phyloP scores from a whole-genome alignment of 2,329 filamentous ascomycete species.

The Septoria linicola region DNA sequence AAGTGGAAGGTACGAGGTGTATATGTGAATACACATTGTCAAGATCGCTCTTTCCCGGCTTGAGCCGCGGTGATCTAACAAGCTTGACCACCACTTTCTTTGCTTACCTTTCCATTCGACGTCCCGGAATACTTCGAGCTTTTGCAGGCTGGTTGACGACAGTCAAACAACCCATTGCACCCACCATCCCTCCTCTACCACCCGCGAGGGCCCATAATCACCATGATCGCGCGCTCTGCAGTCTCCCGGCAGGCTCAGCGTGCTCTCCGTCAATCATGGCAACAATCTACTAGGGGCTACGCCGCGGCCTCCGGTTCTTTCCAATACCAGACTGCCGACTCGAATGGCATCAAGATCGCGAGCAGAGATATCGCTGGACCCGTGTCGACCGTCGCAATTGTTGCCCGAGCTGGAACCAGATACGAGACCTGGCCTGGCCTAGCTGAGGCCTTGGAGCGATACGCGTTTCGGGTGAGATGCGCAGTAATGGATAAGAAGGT shows the following conservation, averaged over 20 bases:
- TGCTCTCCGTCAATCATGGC: constrained; percentile 60
- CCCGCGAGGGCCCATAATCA: constrained; percentile 31
- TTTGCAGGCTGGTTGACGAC: constrained; percentile 5
- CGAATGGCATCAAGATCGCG: constrained; percentile 86
- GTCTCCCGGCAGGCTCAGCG: constrained; percentile 64
- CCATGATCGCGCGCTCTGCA: constrained; percentile 67
- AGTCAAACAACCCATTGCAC: constrained; percentile 21
- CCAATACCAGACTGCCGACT: constrained; percentile 83
- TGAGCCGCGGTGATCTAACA: too few relatives aligned
- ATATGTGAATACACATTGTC: too few relatives aligned
- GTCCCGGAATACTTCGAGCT: constrained; percentile 16
- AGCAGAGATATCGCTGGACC: constrained; percentile 85
- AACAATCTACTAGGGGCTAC: constrained; percentile 59
- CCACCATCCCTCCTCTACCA: constrained; percentile 20
- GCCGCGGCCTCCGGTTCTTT: constrained; percentile 71
- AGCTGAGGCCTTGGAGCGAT: constrained; percentile 86
- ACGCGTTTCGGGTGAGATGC: constrained; percentile 84
- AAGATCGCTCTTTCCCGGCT: too few relatives aligned
- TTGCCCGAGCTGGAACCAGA: constrained; percentile 90
- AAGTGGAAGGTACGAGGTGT: too few relatives aligned
- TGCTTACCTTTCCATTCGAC: constrained; percentile 11
- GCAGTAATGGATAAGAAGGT: constrained; percentile 2
- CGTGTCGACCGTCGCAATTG: constrained; percentile 85
- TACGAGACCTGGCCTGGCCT: constrained; percentile 89
- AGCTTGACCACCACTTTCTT: constrained; percentile 10